Conservation (phyloP, 768 basidiomycete genomes). For the Infundibulicybe gibba region DNA sequence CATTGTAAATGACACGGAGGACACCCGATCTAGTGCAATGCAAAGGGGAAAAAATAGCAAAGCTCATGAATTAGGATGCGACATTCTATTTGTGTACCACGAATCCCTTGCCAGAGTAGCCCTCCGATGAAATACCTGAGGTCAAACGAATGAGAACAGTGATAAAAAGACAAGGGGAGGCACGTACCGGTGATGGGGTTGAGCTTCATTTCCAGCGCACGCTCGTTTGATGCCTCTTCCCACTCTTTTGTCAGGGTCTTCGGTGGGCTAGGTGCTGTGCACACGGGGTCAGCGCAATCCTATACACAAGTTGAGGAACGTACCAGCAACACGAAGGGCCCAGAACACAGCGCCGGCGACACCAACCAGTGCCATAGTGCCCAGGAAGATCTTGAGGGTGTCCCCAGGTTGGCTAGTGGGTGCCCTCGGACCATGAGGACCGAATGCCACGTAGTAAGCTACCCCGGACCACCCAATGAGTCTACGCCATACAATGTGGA, state of each 20-base stretch:
- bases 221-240: neutral
- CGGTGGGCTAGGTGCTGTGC: neutral
- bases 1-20: too few species aligned
- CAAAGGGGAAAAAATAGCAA: neutral
- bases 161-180: neutral
- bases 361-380: slow-evolving; percentile 54
- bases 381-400: slow-evolving; percentile 61
- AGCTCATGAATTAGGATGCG: neutral
- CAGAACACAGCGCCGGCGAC: slow-evolving; percentile 52
- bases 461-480: slow-evolving; percentile 5
- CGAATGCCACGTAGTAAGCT: slow-evolving; percentile 99
- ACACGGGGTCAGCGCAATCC: neutral
- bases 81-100: neutral
- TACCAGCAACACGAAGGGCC: neutral
- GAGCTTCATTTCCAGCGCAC: neutral
- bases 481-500: neutral
- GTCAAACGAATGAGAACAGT: neutral
- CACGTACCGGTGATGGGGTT: neutral
- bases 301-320: neutral
- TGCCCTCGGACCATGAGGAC: slow-evolving; percentile 90
- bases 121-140: neutral
- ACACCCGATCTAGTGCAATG: too few species aligned
- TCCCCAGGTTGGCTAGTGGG: slow-evolving; percentile 75
- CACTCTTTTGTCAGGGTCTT: neutral
- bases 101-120: neutral